Conservation (phyloP, 441 rosid genomes). For the Aleurites moluccanus region DNA sequence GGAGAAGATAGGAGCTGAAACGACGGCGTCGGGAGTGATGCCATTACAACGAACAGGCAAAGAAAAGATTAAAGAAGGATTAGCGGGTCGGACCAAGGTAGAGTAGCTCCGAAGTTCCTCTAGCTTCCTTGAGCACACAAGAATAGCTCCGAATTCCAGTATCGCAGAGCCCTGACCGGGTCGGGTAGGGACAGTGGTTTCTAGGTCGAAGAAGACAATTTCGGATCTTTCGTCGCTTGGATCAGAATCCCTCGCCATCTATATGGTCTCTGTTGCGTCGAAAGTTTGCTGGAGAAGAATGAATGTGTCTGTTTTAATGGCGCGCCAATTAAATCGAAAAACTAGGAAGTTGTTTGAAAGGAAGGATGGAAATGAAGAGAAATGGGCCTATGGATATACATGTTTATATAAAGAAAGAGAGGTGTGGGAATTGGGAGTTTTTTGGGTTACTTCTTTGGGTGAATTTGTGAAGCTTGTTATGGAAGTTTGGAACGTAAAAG, state of each 20-base stretch:
- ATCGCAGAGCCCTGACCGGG: slow-evolving; percentile 60
- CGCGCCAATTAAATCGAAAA: too few relatives aligned
- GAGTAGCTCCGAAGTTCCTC: slow-evolving; percentile 67
- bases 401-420: slow-evolving; percentile 1
- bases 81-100: slow-evolving; percentile 69
- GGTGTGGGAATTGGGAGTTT: background rate
- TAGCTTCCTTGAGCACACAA: slow-evolving; percentile 77
- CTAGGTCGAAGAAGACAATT: slow-evolving; percentile 86
- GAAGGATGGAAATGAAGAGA: background rate
- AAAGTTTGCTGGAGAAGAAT: background rate
- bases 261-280: background rate
- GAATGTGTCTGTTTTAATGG: background rate
- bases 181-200: slow-evolving; percentile 71
- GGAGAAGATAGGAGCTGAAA: slow-evolving; percentile 56
- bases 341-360: background rate
- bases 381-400: background rate
- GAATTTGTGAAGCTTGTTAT: background rate
- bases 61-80: slow-evolving; percentile 54
- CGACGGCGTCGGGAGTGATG: slow-evolving; percentile 53
- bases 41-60: slow-evolving; percentile 68
- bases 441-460: slow-evolving; percentile 4
- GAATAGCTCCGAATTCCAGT: slow-evolving; percentile 87
- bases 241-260: background rate
- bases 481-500: background rate
- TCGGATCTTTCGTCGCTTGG: slow-evolving; percentile 44